phyloP scores from a whole-genome alignment of 768 basidiomycete genomes.

The Myochromella boudieri region DNA sequence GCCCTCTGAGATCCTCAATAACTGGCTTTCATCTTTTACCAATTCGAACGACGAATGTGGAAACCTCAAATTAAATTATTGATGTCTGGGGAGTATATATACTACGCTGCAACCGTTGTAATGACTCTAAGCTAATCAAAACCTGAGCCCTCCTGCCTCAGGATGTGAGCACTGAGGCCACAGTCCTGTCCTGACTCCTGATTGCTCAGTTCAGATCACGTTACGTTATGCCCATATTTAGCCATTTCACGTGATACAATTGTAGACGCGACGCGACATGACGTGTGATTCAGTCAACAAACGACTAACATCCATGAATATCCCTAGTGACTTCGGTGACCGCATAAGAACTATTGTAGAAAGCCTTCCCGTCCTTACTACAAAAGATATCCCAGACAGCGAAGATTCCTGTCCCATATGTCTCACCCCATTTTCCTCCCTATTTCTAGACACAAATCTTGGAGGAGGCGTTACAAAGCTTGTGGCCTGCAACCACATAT shows the following conservation, averaged over 20 bases:
- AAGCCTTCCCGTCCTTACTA: constrained; percentile 41
- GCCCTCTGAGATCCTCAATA: too few species aligned
- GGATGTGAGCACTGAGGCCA: too few species aligned
- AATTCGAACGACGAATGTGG: too few species aligned
- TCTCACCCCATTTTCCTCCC: constrained; percentile 47
- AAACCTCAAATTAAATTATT: too few species aligned
- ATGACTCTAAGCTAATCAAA: too few species aligned
- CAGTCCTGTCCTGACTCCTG: too few species aligned
- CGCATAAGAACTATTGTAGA: constrained; percentile 38
- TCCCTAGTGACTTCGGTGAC: constrained; percentile 20
- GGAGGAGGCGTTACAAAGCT: constrained; percentile 56
- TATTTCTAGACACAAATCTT: constrained; percentile 33
- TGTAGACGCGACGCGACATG: constrained; percentile 11
- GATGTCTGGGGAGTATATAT: too few species aligned
- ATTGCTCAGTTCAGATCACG: too few species aligned
- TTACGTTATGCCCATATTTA: too few species aligned
- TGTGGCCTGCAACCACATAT: constrained; percentile 60
- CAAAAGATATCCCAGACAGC: constrained; percentile 34
- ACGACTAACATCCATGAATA: constrained; percentile 6
- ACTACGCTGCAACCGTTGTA: too few species aligned
- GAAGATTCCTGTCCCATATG: constrained; percentile 71
- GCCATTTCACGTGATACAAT: constrained; percentile 8
- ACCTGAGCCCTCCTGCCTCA: too few species aligned
- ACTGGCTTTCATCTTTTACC: too few species aligned
- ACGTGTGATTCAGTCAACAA: constrained; percentile 11